Percentiles rank a stretch among this genome's conserved stretches.
Conservation (phyloP, 1,139 yeast genomes). For the Geotrichum histeridarum region DNA sequence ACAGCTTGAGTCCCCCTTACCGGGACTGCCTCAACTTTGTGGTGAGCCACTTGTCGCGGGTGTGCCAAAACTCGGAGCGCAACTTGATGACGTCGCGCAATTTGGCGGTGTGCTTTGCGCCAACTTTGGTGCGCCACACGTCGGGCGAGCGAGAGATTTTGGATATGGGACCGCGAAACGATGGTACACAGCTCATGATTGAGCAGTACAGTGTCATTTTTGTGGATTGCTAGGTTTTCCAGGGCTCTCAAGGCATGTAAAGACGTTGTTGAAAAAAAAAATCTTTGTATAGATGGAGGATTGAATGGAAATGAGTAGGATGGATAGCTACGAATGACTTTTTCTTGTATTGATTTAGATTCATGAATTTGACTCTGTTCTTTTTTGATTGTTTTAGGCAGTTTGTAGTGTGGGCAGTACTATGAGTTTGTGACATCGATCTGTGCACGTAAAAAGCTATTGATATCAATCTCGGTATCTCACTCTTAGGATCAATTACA, state of each 20-base stretch:
- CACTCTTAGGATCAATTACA: no score
- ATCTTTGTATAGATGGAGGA: neutral
- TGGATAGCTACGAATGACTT: no score
- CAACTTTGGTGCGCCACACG: slow-evolving; percentile 78
- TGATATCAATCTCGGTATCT: no score
- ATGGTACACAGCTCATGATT: slow-evolving; percentile 70
- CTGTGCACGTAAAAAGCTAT: no score
- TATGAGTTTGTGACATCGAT: no score
- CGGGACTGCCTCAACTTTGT: slow-evolving; percentile 51
- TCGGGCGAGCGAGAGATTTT: slow-evolving; percentile 77
- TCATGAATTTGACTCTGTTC: no score
- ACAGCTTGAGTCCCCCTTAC: slow-evolving; percentile 63
- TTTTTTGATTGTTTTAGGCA: no score
- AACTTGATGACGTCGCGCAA: slow-evolving; percentile 73
- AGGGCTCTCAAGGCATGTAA: no score
- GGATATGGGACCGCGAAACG: slow-evolving; percentile 82
- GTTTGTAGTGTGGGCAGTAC: no score
- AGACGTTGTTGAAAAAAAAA: no score
- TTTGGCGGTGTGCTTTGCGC: slow-evolving; percentile 90
- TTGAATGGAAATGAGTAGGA: no score
- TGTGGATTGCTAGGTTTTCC: slow-evolving; percentile 6
- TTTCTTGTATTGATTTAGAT: no score
- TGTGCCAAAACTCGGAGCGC: slow-evolving; percentile 28
- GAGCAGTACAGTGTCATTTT: slow-evolving; percentile 49
- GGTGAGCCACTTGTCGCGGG: slow-evolving; percentile 53